Conservation (phyloP, 352 stramenopile species). For the Phytophthora sp. region DNA sequence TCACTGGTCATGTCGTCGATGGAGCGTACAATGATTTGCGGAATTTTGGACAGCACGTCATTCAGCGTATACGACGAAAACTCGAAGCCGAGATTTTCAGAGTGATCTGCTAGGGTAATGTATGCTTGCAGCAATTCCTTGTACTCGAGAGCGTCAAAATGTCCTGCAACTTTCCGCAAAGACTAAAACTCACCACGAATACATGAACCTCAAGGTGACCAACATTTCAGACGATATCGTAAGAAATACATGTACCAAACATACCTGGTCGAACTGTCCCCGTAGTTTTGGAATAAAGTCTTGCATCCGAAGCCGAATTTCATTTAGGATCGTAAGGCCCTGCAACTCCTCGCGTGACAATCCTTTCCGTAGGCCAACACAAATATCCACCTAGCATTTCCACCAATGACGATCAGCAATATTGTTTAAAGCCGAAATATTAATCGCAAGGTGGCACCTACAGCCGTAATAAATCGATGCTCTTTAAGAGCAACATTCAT, state of each 20-base stretch:
- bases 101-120: slow-evolving; percentile 78
- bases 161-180: slow-evolving; percentile 66
- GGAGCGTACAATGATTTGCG: slow-evolving; percentile 79
- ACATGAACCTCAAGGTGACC: background rate
- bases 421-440: background rate
- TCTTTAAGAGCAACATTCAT: slow-evolving; percentile 76
- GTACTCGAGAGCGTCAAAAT: slow-evolving; percentile 78
- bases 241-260: background rate
- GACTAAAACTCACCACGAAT: slow-evolving; percentile 48
- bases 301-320: slow-evolving; percentile 67
- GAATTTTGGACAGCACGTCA: slow-evolving; percentile 77
- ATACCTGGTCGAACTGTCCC: slow-evolving; percentile 76
- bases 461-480: slow-evolving; percentile 72
- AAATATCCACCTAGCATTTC: slow-evolving; percentile 70
- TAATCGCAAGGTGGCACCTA: slow-evolving; percentile 31
- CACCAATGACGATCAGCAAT: background rate
- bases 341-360: slow-evolving; percentile 53
- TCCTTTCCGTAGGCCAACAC: slow-evolving; percentile 58
- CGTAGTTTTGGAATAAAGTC: slow-evolving; percentile 79
- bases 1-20: slow-evolving; percentile 74
- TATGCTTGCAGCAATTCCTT: slow-evolving; percentile 85
- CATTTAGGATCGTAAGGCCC: slow-evolving; percentile 61
- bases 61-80: slow-evolving; percentile 73
- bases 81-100: slow-evolving; percentile 79
- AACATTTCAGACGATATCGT: background rate